Base-by-base conservation (phyloP, 352 stramenopile genomes). In the Globisporangium parvum region DNA sequence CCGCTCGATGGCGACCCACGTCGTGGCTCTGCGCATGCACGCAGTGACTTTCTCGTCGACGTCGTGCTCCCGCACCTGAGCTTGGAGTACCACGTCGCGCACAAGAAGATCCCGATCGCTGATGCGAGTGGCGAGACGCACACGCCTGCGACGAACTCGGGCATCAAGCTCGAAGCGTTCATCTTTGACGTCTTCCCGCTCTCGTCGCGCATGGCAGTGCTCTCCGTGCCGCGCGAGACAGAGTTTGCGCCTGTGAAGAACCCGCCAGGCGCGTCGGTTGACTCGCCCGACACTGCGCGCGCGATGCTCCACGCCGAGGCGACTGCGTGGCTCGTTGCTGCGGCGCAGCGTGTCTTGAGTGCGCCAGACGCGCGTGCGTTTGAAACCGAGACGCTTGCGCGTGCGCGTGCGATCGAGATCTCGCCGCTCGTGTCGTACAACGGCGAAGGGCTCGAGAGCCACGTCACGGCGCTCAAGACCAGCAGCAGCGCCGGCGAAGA, bases 151-250 rank as follows among this genome's bases (percentile, higher is more conserved):
- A 66, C 60, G 14, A 96, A 96, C 63, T 98, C 98, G 53, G 97
- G 96, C 21, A 91, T 99, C 71, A 99, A 99, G 71, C 71, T 99
- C 18, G 97, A 99, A 70, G 86, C 88, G 6, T 99, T 99, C 69
- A 99, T 99, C 62, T 99, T 99, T 69, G 97, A 99, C 73, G 94
- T 98, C 5, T 99, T 99, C 64, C 90, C 93, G 41, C 75, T 98
- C 0, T 96, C 94, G 9, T 70, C 83, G 42, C 78, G 67, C 18
- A 98, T 99, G 89, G 94, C 88, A 0, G 82, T 99, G 37, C 79
- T 98, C 15, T 94, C 98, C 44, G 93, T 98, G 2, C 59, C 76
- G 11, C 85, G 96, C 18, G 81, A 90, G 28, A 88, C 95, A 6
- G 95, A 99, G 66, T 98, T 98, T 63, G 78, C 87, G 4, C 89